Evolutionary conservation across 1,284 basidiomycete species (phyloP).

Genomic region (Vanrija sp.): DNA sequence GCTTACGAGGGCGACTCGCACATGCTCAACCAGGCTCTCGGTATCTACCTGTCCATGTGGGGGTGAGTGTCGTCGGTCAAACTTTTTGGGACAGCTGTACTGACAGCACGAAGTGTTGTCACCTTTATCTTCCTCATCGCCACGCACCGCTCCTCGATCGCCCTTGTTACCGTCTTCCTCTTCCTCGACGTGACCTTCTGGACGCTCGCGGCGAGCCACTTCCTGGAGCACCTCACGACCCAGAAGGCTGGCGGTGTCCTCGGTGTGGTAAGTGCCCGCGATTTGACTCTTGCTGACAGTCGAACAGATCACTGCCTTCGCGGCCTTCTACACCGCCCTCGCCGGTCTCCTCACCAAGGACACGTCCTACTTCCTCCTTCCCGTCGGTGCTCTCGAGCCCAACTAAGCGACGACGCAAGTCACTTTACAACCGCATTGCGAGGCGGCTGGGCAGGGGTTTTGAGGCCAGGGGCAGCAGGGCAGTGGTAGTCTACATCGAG

Average conservation of each 20-base stretch:
- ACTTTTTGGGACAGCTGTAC: background rate
- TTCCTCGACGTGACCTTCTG: slow-evolving; percentile 60
- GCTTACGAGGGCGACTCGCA: slow-evolving; percentile 34
- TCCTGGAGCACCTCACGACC: slow-evolving; percentile 28
- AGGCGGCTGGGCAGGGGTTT: no score
- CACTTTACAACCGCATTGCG: no score
- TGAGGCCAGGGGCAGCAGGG: no score
- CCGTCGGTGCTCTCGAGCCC: slow-evolving; percentile 45
- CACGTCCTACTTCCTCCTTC: slow-evolving; percentile 52
- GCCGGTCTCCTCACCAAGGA: slow-evolving; percentile 52
- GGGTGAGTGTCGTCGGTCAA: slow-evolving; percentile 16
- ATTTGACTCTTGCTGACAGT: background rate
- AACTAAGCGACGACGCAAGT: no score
- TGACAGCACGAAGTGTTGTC: slow-evolving; percentile 6
- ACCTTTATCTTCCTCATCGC: slow-evolving; percentile 66
- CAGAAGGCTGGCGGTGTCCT: slow-evolving; percentile 68
- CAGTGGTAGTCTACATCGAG: no score
- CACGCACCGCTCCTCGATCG: slow-evolving; percentile 16
- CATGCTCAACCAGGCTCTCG: slow-evolving; percentile 53
- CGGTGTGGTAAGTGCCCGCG: slow-evolving; percentile 52
- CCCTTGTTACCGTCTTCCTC: slow-evolving; percentile 57
- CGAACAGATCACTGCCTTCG: slow-evolving; percentile 34
- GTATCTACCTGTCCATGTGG: slow-evolving; percentile 51
- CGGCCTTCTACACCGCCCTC: slow-evolving; percentile 50
- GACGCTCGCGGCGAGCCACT: slow-evolving; percentile 45